phyloP scores from a whole-genome alignment of 208 protist species.

The Leishmania arabica region DNA sequence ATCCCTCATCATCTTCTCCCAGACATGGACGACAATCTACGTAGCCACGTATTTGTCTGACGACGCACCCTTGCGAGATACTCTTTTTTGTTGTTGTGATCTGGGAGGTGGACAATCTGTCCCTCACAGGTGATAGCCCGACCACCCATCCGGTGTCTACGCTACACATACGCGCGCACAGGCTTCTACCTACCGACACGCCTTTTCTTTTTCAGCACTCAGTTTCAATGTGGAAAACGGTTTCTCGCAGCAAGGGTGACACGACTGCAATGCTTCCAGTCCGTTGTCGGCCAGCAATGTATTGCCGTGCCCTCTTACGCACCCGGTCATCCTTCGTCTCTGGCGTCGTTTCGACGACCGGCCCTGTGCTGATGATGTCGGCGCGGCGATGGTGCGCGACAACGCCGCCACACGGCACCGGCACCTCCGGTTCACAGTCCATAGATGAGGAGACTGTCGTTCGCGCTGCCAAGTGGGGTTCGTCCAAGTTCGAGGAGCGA shows the following conservation, averaged over 20 bases:
- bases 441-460: conserved; percentile 40
- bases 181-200: neutral
- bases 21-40: neutral
- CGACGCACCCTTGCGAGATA: neutral
- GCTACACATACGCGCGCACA: neutral
- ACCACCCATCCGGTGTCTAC: neutral
- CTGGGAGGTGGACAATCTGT: neutral
- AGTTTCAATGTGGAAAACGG: neutral
- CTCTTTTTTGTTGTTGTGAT: neutral
- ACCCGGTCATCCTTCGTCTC: neutral
- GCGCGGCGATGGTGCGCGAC: conserved; percentile 5
- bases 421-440: neutral
- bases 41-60: neutral
- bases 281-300: neutral
- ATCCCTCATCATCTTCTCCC: neutral
- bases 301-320: neutral
- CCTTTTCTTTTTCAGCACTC: neutral
- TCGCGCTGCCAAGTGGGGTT: conserved; percentile 41
- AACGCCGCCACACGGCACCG: neutral
- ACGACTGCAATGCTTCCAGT: neutral
- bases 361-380: neutral
- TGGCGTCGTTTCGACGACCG: neutral
- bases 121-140: neutral
- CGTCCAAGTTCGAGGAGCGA: conserved; percentile 48
- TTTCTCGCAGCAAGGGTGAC: neutral